Base-by-base conservation (phyloP, 495 filamentous ascomycete genomes). In the Aspergillus egyptiacus region DNA sequence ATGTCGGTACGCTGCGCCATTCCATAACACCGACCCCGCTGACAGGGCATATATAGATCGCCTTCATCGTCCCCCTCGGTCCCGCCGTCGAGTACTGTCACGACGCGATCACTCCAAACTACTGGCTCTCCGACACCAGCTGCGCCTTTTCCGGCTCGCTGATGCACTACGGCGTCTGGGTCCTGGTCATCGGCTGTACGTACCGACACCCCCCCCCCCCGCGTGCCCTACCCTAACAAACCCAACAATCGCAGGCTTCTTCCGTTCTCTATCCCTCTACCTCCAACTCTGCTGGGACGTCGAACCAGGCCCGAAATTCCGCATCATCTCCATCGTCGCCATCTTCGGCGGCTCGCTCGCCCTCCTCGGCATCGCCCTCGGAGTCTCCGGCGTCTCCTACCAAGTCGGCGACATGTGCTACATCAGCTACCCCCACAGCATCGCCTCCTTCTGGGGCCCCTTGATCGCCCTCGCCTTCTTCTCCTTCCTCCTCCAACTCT, bases 261-360 rank as follows among this genome's bases (percentile, higher is more conserved):
- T 91, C 28, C 77, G 88, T 47, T 80, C 87, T 9, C 64, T 93
- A 30, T 90, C 87, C n/a, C 79, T 94, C 30, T 88, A 94, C 64
- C 76, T 94, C 18, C 88, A 93, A 64, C 88, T 94, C 53, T 88
- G 84, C 69, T 94, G 89, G 89, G 84, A 91, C 60, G 68, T 89
- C 32, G 79, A 86, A 13, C 83, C 87, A 4, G 88, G 88, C 10
- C 75, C 76, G 28, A 83, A 75, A 48, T 91, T 89, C 63, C 90
- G 91, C 77, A 82, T 81, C 70, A 74, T 75, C 52, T 79, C 88
- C 13, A 77, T 89, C 54, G 69, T 72, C 3, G 59, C 75, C 31
- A 75, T 79, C 18, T 57, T 84, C 33, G 80, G 85, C 42, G 76
- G 88, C 31, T 68, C 80, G 11, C 61, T 82, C 25, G 80, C 81